These are phyloP conservation scores for Sambucus nigra DNA, from an alignment of 129 eudicot species.

Conservation along the genomic window DNA sequence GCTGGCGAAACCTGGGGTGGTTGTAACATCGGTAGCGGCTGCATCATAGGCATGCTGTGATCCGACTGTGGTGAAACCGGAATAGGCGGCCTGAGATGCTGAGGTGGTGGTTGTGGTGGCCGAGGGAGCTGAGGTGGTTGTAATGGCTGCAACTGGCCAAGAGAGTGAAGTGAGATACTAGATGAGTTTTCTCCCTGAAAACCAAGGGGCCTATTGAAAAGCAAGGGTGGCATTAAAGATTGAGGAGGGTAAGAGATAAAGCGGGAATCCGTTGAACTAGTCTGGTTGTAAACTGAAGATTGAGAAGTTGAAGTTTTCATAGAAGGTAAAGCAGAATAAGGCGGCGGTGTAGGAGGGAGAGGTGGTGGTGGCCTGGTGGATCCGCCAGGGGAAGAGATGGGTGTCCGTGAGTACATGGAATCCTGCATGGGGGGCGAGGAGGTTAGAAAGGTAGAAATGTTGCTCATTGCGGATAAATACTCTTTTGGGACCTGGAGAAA, in stretches of 20 bases:
- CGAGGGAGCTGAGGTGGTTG: constrained; percentile 81
- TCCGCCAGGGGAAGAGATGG: constrained; percentile 53
- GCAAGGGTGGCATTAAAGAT: constrained; percentile 45
- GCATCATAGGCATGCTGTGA: constrained; percentile 34
- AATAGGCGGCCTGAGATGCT: constrained; percentile 64
- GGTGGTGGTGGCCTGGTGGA: constrained; percentile 81
- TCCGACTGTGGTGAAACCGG: constrained; percentile 62
- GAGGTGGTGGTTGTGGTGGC: constrained; percentile 54
- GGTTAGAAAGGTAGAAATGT: constrained; percentile 14
- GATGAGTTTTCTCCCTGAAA: constrained; percentile 44
- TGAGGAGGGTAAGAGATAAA: constrained; percentile 39
- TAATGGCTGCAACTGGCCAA: constrained; percentile 69
- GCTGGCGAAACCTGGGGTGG: constrained; percentile 37
- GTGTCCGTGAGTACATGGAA: constrained; percentile 34
- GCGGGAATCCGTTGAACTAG: constrained; percentile 30
- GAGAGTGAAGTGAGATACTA: constrained; percentile 39
- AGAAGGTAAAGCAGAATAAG: constrained; percentile 45
- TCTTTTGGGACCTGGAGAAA: constrained; percentile 58
- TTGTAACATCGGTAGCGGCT: constrained; percentile 48
- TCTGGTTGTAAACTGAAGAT: constrained; percentile 50
- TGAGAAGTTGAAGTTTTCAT: constrained; percentile 39
- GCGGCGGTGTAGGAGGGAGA: constrained; percentile 93
- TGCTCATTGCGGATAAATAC: constrained; percentile 19
- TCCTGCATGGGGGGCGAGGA: constrained; percentile 23
- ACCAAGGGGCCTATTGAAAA: constrained; percentile 60